Conservation (phyloP, 495 filamentous ascomycete species). For the Xylaria flabelliformis region DNA sequence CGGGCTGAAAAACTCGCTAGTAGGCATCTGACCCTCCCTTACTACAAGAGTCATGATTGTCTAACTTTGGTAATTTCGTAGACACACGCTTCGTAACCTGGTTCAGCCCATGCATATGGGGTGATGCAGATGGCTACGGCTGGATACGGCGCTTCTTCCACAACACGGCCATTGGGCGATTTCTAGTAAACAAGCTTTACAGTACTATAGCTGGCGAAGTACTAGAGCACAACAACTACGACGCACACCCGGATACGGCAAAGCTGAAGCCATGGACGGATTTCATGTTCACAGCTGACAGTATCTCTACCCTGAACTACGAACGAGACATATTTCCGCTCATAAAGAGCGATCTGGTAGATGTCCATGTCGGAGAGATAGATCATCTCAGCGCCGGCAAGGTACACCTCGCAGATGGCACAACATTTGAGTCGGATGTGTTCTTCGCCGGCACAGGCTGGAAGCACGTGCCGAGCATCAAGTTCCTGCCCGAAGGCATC, state of each 20-base stretch:
- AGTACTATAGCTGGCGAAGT: conserved; percentile 65
- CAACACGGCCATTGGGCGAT: conserved; percentile 68
- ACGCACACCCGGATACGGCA: conserved; percentile 64
- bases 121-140: conserved; percentile 49
- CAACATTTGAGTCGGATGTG: conserved; percentile 61
- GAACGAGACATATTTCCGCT: conserved; percentile 68
- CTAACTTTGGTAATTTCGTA: conserved; percentile 15
- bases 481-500: conserved; percentile 65
- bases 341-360: conserved; percentile 62
- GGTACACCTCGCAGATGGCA: conserved; percentile 64
- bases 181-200: conserved; percentile 75
- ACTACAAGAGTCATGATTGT: background rate
- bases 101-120: conserved; percentile 56
- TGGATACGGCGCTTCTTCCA: conserved; percentile 64
- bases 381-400: conserved; percentile 54
- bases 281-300: conserved; percentile 67
- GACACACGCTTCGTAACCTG: conserved; percentile 51
- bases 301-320: conserved; percentile 74
- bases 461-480: conserved; percentile 66
- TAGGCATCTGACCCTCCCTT: conserved; percentile 33
- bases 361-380: conserved; percentile 69
- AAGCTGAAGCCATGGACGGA: conserved; percentile 70
- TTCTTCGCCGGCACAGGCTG: conserved; percentile 75
- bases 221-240: conserved; percentile 62
- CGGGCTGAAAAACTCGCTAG: conserved; percentile 59